Conservation (phyloP, 306 rosid species). For the Prunus armeniaca region DNA sequence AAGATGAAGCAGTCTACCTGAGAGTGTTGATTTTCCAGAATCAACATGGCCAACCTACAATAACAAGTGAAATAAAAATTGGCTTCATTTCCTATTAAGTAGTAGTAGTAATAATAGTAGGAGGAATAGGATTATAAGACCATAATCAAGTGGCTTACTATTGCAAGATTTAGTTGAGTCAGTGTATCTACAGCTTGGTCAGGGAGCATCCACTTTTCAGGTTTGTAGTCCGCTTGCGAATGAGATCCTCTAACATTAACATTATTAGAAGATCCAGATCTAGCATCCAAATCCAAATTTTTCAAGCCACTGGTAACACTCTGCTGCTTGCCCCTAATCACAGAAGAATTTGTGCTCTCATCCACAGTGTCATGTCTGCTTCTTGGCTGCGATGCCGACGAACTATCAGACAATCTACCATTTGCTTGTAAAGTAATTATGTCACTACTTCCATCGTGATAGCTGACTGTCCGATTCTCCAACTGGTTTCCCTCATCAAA, state of each 20-base stretch:
- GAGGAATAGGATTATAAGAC: constrained; percentile 5
- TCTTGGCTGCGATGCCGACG: constrained; percentile 41
- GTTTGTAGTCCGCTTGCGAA: constrained; percentile 48
- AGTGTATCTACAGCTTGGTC: constrained; percentile 64
- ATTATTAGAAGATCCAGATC: constrained; percentile 50
- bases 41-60: constrained; percentile 98
- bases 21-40: constrained; percentile 97
- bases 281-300: constrained; percentile 38
- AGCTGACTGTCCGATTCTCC: constrained; percentile 16
- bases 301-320: constrained; percentile 43
- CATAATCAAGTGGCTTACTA: constrained; percentile 35
- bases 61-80: constrained; percentile 25
- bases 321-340: constrained; percentile 41
- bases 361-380: constrained; percentile 32
- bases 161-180: constrained; percentile 92
- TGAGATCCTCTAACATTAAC: constrained; percentile 34
- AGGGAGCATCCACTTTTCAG: constrained; percentile 94
- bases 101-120: not conserved
- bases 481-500: constrained; percentile 25
- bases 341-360: constrained; percentile 41
- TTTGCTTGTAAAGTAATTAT: constrained; percentile 27
- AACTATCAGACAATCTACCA: constrained; percentile 38
- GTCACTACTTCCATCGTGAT: constrained; percentile 21
- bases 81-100: not conserved
- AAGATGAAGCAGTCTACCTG: constrained; percentile 86